phyloP scores from a whole-genome alignment of 2,329 filamentous ascomycete species.

The Colletotrichum horii region DNA sequence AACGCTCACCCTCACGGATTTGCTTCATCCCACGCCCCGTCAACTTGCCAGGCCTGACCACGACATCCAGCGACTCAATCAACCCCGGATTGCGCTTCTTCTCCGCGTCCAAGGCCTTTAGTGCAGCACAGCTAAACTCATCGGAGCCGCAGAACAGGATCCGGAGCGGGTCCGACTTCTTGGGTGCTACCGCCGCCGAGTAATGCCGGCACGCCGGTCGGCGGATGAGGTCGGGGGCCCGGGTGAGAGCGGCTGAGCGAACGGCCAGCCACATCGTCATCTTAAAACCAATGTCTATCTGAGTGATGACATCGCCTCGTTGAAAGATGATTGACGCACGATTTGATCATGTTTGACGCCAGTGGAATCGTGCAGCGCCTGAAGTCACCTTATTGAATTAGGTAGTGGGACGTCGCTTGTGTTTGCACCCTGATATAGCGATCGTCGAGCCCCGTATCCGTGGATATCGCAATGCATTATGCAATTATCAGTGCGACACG shows the following conservation, averaged over 20 bases:
- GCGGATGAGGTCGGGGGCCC: not conserved
- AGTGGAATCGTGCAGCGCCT: not conserved
- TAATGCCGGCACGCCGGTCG: not conserved
- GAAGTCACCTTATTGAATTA: not conserved
- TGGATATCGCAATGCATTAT: not conserved
- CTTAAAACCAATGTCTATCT: not conserved
- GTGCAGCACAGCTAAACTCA: slow-evolving; percentile 81
- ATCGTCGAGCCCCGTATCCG: too few species aligned
- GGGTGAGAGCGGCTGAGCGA: not conserved
- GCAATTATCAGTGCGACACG: not conserved
- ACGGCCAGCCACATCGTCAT: slow-evolving; percentile 5
- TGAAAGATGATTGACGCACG: accelerated
- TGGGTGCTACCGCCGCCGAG: not conserved
- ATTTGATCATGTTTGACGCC: not conserved
- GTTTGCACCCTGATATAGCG: not conserved
- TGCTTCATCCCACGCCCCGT: slow-evolving; percentile 76
- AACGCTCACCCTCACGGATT: slow-evolving; percentile 64
- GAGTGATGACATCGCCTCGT: not conserved
- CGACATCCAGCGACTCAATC: slow-evolving; percentile 82
- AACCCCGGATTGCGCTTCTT: slow-evolving; percentile 54
- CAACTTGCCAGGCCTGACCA: slow-evolving; percentile 81
- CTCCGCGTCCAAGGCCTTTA: slow-evolving; percentile 72
- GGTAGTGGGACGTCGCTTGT: not conserved
- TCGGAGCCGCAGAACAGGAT: slow-evolving; percentile 97
- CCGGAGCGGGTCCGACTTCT: slow-evolving; percentile 66